These are phyloP conservation scores for Termitomyces sp. DNA, from an alignment of 768 basidiomycete species.

Conservation along the genomic window DNA sequence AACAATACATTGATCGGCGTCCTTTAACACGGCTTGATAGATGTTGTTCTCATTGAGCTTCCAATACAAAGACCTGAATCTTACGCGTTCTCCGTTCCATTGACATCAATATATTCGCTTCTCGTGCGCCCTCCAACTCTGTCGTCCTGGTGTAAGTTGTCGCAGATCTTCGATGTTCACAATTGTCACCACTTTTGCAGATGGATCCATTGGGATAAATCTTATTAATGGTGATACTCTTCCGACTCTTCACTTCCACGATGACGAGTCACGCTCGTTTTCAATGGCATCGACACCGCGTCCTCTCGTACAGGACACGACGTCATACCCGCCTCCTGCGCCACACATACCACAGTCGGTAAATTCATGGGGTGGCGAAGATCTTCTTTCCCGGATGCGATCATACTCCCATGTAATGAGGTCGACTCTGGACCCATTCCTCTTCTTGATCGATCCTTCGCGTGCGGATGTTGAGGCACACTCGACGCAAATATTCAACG, in stretches of 20 bases:
- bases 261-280: slow-evolving; percentile 88
- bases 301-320: slow-evolving; percentile 28
- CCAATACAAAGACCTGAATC: slow-evolving; percentile 81
- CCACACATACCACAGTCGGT: slow-evolving; percentile 32
- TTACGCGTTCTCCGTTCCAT: slow-evolving; percentile 92
- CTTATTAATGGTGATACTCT: slow-evolving; percentile 81
- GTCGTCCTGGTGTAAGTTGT: slow-evolving; percentile 68
- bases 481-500: slow-evolving; percentile 74
- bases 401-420: slow-evolving; percentile 78
- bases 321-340: slow-evolving; percentile 62
- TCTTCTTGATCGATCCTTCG: slow-evolving; percentile 92
- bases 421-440: slow-evolving; percentile 75
- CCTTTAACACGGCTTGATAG: slow-evolving; percentile 28
- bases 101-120: slow-evolving; percentile 86
- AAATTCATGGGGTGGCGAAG: slow-evolving; percentile 84
- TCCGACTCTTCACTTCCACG: slow-evolving; percentile 92
- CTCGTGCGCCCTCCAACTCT: slow-evolving; percentile 79
- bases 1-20: neutral
- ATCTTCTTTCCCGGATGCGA: slow-evolving; percentile 70
- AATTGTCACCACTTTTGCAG: slow-evolving; percentile 29
- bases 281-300: slow-evolving; percentile 42
- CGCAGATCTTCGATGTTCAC: slow-evolving; percentile 12
- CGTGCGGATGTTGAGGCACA: slow-evolving; percentile 90
- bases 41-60: slow-evolving; percentile 80
- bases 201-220: slow-evolving; percentile 86